Base-by-base conservation (phyloP, 2,329 filamentous ascomycete species). In the Chaetomium olivaceum region DNA sequence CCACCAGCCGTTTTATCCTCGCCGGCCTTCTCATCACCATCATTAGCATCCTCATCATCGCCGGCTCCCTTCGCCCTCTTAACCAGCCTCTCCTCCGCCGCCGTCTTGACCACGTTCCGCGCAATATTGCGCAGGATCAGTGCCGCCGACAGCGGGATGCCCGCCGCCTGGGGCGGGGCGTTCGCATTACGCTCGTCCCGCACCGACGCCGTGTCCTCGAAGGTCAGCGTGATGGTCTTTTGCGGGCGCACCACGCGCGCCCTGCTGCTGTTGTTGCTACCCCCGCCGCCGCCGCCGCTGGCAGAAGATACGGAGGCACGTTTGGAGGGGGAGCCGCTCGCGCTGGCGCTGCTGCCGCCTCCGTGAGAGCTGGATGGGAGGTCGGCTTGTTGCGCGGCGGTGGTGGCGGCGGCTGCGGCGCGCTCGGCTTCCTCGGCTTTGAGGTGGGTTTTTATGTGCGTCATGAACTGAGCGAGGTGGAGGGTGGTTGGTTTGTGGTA, bases 51-150 rank as follows among this genome's bases (percentile, higher is more conserved):
- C 21, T 7, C 46, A 8, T 31, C 57, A 11, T 7, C 33, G 48
- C 74, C 71, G 14, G 0, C 33, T 36, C 23, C 55, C 23, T 36
- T 36, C 19, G 5, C 11, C 16, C 27, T 70, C 73, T 85, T 84
- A 57, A 82, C 71, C 3, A 86, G 76, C 72, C 80, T 80, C 70
- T 87, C 84, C 72, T 88, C 82, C 0, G 82, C 80, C 60, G 85
- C 83, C 9, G 85, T 88, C 80, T 88, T 88, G 72, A 83, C 78
- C 21, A 87, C 80, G 71, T 89, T 91, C 69, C 83, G 84, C 14
- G 91, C 91, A 67, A 95, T 86, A 74, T 95, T 95, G 33, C 91
- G 86, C 55, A 95, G 82, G 43, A 95, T 90, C 31, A 94, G 81
- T 16, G 90, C 88, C 2, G 90, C 89, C 62, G 89, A 91, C 7